These are phyloP conservation scores for Hydrangea macrophylla DNA, from an alignment of 148 eudicot species.

Conservation along the genomic window DNA sequence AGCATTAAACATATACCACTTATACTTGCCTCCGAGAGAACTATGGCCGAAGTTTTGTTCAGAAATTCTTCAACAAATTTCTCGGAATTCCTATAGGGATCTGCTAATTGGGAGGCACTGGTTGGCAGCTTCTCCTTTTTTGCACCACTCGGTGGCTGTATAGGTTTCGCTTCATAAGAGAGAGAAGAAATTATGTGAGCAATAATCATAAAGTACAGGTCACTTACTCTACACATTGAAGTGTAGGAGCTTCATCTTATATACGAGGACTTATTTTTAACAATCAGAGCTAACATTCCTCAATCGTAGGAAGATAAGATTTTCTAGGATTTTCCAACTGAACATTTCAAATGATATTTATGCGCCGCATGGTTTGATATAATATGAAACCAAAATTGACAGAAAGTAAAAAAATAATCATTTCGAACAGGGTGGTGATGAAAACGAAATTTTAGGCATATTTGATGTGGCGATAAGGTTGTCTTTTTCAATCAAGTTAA, in stretches of 20 bases:
- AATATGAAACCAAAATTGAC: background rate
- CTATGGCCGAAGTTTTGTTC: constrained; percentile 49
- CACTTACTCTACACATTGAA: background rate
- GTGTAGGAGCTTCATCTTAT: constrained; percentile 4
- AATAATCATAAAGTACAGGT: background rate
- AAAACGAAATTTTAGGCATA: background rate
- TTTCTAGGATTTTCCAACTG: background rate
- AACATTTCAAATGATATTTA: background rate
- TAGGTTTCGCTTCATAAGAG: constrained; percentile 36
- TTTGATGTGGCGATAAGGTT: background rate
- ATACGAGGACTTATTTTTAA: background rate
- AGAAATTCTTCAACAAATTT: constrained; percentile 61
- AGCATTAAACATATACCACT: too few relatives aligned
- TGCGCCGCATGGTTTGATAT: background rate
- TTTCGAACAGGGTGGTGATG: background rate
- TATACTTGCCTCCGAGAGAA: constrained; percentile 64
- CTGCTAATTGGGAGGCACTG: constrained; percentile 15
- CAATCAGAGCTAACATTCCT: background rate
- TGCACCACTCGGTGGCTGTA: constrained; percentile 35
- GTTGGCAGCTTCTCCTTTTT: constrained; percentile 43
- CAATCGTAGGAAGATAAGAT: background rate
- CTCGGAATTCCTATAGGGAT: constrained; percentile 49
- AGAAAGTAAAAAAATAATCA: background rate
- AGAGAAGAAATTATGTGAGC: background rate
- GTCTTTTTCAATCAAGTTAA: background rate